Evolutionary conservation across 805 yeast species (phyloP), one percentile per base, ranked within the genome.

Genomic region (Candida xyloterini): DNA sequence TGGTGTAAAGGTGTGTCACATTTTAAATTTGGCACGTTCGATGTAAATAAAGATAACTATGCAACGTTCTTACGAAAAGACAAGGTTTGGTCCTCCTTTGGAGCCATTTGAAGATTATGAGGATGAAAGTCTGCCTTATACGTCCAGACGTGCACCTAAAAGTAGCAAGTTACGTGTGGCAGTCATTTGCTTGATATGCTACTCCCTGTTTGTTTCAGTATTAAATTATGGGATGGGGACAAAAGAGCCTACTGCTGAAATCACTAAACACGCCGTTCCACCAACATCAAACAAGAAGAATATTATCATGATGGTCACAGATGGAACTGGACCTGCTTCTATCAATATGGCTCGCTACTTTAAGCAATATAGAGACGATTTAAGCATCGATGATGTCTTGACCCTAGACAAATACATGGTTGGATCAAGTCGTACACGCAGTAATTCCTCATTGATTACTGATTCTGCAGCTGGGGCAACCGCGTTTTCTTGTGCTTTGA

Each of bases 381-480:
- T 85, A 40, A 62, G 74, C 3, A 62, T 72, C 30, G 74, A 76
- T 48, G 83, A 81, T 50, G 62, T 76, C 14, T 68, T 87, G 47
- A 61, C 67, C 8, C 54, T 89, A 21, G 96, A 89, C 61, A 67
- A 74, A 43, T 76, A 81, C 57, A 64, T 88, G 33, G 74, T 89
- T 37, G 98, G 98, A 20, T 73, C 84, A 16, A 84, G 95, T 7
- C 74, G 97, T 51, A 90, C 98, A 0, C 72, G 89, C 46, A 84
- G 95, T 13, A 76, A 78, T 18, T 68, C 72, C 47, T 84, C 95
- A 1, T 68, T 85, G 52, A 77, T 90, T 44, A 90, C 98, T 0
- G 98, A 90, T 60, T 85, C 95, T 21, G 98, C 98, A 9, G 98
- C 98, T 2, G 97, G 96, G 11, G 98, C 96, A 11, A 88, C 96